Conservation (phyloP, 257 asterid genomes). For the Nicotiana tomentosiformis region DNA sequence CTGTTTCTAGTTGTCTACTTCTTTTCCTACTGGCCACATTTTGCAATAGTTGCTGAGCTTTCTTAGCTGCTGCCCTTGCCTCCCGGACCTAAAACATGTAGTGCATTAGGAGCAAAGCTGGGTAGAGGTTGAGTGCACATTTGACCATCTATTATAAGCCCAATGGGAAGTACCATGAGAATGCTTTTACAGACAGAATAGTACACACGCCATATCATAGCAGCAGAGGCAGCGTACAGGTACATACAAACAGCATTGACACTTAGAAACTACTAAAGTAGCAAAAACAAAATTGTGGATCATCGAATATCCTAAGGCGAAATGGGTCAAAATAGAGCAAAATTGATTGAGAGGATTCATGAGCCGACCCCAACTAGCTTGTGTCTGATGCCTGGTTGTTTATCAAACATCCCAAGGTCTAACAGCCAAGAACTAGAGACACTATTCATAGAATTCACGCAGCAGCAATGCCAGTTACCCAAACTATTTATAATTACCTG, state of each 20-base stretch:
- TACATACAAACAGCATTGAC: not conserved
- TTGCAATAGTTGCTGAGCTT: conserved; percentile 83
- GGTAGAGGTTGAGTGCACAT: not conserved
- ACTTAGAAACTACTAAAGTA: not conserved
- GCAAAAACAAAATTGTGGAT: not conserved
- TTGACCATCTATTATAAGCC: not conserved
- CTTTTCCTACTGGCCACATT: conserved; percentile 80
- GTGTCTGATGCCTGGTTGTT: not conserved
- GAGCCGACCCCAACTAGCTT: not conserved
- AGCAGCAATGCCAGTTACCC: not conserved
- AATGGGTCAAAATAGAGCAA: not conserved
- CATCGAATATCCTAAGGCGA: not conserved
- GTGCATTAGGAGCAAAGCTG: not conserved
- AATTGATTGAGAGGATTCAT: not conserved
- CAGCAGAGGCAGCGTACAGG: not conserved
- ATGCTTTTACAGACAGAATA: not conserved
- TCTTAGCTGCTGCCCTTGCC: conserved; percentile 77
- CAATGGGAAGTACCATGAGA: not conserved
- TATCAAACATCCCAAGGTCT: not conserved
- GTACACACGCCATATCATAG: not conserved
- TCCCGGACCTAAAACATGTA: conserved; percentile 52
- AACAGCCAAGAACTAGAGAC: not conserved
- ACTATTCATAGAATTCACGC: not conserved
- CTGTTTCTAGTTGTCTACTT: conserved; percentile 58
- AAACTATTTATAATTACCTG: conserved; percentile 43